Percentiles rank a stretch among this genome's conserved stretches.
Evolutionary conservation across 2,329 filamentous ascomycete species (phyloP).

Genomic region (Apiospora hydei): DNA sequence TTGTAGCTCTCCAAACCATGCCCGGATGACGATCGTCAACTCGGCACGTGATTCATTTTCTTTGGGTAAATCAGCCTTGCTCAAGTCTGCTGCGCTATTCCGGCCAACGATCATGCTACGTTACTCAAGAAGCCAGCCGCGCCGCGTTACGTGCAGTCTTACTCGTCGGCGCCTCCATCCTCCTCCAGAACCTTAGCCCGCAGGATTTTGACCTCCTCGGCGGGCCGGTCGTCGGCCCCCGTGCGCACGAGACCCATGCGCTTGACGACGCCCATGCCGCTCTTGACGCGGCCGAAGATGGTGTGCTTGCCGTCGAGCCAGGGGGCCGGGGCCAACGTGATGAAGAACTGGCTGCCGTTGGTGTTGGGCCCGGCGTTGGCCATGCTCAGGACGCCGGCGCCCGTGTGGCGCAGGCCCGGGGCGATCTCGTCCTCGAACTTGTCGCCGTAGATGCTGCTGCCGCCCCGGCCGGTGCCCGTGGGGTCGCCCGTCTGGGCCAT

Average conservation of each 20-base stretch:
- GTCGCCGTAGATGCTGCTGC: constrained; percentile 90
- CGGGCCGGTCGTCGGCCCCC: constrained; percentile 83
- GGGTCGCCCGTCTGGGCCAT: constrained; percentile 95
- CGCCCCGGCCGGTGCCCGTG: constrained; percentile 85
- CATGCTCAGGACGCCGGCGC: constrained; percentile 96
- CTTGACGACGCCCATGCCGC: constrained; percentile 92
- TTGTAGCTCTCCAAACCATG: not conserved
- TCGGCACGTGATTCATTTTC: not conserved
- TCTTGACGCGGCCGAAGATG: constrained; percentile 89
- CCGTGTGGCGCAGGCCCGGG: constrained; percentile 83
- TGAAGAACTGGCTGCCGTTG: constrained; percentile 97
- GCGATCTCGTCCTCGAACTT: constrained; percentile 96
- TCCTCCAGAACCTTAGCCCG: constrained; percentile 15
- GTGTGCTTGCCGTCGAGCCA: constrained; percentile 98
- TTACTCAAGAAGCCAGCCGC: constrained; percentile 5
- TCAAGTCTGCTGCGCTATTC: not conserved
- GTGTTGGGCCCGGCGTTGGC: constrained; percentile 95
- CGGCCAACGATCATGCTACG: not conserved
- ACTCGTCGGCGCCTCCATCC: not conserved
- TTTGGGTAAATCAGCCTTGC: not conserved
- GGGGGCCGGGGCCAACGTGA: constrained; percentile 94
- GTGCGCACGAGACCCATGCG: constrained; percentile 92
- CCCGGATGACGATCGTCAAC: not conserved
- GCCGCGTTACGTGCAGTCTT: not conserved
- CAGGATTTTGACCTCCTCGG: constrained; percentile 96